Conservation (phyloP, 768 basidiomycete species). For the Termitomyces heimii region DNA sequence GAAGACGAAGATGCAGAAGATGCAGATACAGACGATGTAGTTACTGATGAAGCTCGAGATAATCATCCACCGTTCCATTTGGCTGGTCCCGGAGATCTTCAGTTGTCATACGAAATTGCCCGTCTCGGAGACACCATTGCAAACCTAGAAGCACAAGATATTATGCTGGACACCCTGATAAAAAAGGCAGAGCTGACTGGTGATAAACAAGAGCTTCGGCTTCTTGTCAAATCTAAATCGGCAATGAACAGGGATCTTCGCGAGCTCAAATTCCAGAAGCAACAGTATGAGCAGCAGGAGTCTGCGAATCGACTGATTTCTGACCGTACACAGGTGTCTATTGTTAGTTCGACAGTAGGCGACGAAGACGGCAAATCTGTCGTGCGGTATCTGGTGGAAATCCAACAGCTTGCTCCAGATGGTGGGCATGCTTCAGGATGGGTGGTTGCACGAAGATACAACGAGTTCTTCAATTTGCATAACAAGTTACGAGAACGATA, state of each 20-base stretch:
- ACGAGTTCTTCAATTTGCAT: conserved; percentile 90
- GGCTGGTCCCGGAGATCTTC: conserved; percentile 85
- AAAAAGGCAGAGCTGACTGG: conserved; percentile 95
- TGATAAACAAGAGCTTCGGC: conserved; percentile 76
- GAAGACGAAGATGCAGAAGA: conserved; percentile 43
- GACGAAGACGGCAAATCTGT: conserved; percentile 88
- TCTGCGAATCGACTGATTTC: conserved; percentile 83
- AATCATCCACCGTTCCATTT: conserved; percentile 57
- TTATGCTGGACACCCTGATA: conserved; percentile 81
- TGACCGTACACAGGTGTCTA: conserved; percentile 76
- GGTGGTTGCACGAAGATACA: conserved; percentile 91
- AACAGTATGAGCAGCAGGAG: conserved; percentile 93
- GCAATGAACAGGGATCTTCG: conserved; percentile 80
- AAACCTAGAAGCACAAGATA: conserved; percentile 74
- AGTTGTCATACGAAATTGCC: conserved; percentile 80
- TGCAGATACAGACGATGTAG: conserved; percentile 35
- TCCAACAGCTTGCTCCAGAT: conserved; percentile 81
- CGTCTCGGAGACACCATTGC: conserved; percentile 71
- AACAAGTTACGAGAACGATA: conserved; percentile 78
- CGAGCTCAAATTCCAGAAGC: conserved; percentile 82
- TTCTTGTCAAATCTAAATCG: conserved; percentile 78
- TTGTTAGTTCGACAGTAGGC: conserved; percentile 76
- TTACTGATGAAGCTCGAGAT: conserved; percentile 33
- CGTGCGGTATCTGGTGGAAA: conserved; percentile 87
- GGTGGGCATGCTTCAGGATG: conserved; percentile 81